Base-by-base conservation (phyloP, 331 rosid genomes). In the Quercus tomentella region DNA sequence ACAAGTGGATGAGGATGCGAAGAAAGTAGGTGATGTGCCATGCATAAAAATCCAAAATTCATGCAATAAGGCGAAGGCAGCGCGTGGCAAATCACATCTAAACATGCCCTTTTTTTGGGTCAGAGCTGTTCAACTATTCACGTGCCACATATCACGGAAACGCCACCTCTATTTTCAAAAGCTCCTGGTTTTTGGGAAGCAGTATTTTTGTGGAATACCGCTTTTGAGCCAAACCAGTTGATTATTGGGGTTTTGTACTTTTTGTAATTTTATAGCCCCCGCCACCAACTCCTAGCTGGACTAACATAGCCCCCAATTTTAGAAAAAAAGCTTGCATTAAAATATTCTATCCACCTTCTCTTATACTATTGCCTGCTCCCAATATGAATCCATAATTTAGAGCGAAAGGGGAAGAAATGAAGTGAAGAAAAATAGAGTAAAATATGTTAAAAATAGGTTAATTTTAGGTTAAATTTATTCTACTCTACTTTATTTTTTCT, bases 1-100 rank as follows among this genome's bases (percentile, higher is more conserved):
- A 28, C 63, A 25, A 57, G 76, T 69, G 82, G 80, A 58, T 4
- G 56, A 9, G 52, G 68, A 45, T 35, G 7, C 20, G 72, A 41
- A 67, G 63, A 26, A 54, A 65, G 51, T 56, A 15, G 3, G 22
- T 33, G 49, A 73, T 52, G 28, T 74, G 49, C 45, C 83, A 72
- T 79, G 86, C 84, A 80, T n/a, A 58, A 75, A 66, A 7, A 49
- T 79, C 79, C 82, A 79, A 85, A 74, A 72, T 35, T 67, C 76
- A 77, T 62, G 82, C 60, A 73, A 7, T 16, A 56, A 56, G 70
- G 63, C 58, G 9, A 18, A 4, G 21, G 23, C 22, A 49, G 52
- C 81, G 73, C 74, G 87, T 83, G 81, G 58, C 77, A 11, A 3
- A 3, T 4, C 23, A 52, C 73, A 22, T 54, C 22, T 51, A 41